Conservation (phyloP, 169 alveolate genomes). For the Plasmodium coatneyi region DNA sequence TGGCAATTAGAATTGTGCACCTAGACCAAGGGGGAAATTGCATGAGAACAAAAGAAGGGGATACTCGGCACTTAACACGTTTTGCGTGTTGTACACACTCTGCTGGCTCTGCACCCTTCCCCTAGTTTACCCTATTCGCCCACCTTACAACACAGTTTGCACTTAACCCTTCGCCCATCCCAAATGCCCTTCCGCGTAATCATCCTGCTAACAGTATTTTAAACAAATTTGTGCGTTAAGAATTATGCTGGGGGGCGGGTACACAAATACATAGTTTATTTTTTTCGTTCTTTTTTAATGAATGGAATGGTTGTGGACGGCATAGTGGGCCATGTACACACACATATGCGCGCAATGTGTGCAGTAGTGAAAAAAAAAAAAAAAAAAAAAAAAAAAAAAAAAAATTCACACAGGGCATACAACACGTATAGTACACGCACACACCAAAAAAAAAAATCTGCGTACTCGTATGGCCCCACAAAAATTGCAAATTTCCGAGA, state of each 20-base stretch:
- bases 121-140: not conserved
- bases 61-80: not conserved
- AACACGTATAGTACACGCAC: not conserved
- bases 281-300: not conserved
- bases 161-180: not conserved
- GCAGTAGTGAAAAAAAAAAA: constrained; percentile 37
- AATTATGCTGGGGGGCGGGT: not conserved
- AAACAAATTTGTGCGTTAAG: constrained; percentile 2
- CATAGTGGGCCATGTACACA: not conserved
- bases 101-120: not conserved
- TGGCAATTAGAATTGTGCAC: constrained; percentile 51
- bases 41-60: constrained; percentile 11
- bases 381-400: constrained; percentile 44
- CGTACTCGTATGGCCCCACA: not conserved
- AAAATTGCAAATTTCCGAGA: not conserved
- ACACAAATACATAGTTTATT: not conserved
- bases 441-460: not conserved
- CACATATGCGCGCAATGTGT: constrained; percentile 10
- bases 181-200: not conserved
- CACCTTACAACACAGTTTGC: constrained; percentile 4
- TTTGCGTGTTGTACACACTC: not conserved
- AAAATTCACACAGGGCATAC: not conserved
- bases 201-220: not conserved
- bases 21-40: not conserved
- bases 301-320: not conserved